Conservation (phyloP, 257 asterid species). For the Nicotiana tabacum region DNA sequence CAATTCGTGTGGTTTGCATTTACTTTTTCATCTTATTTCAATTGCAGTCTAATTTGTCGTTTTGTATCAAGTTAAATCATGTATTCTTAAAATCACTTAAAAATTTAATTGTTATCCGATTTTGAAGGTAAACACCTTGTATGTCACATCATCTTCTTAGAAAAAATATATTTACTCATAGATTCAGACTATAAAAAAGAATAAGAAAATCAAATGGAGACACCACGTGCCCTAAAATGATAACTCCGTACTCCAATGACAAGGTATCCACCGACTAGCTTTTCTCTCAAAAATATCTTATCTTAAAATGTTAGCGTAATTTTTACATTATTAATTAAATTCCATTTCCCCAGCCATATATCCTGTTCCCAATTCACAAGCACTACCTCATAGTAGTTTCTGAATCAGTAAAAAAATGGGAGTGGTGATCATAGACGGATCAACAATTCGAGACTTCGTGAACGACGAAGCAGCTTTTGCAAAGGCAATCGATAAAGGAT, state of each 20-base stretch:
- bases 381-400: not conserved
- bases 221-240: conserved; percentile 2
- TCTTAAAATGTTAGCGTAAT: not conserved
- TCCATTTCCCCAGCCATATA: not conserved
- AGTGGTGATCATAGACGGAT: conserved; percentile 73
- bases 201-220: not conserved
- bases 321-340: not conserved
- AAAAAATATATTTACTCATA: too few species aligned
- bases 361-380: not conserved
- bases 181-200: too few species aligned
- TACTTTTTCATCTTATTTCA: too few species aligned
- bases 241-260: not conserved
- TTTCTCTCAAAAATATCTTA: not conserved
- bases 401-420: conserved; percentile 36
- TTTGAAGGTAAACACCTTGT: too few species aligned
- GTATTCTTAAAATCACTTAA: too few species aligned
- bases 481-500: conserved; percentile 51
- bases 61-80: too few species aligned
- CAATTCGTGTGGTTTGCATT: too few species aligned
- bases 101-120: too few species aligned
- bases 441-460: conserved; percentile 58
- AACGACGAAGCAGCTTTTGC: conserved; percentile 52
- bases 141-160: too few species aligned
- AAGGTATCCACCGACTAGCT: not conserved
- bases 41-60: too few species aligned